Percentiles rank a stretch among this genome's conserved stretches.
Evolutionary conservation across 345 rosid genomes (phyloP).

Genomic region (Geranium rotundifolium): DNA sequence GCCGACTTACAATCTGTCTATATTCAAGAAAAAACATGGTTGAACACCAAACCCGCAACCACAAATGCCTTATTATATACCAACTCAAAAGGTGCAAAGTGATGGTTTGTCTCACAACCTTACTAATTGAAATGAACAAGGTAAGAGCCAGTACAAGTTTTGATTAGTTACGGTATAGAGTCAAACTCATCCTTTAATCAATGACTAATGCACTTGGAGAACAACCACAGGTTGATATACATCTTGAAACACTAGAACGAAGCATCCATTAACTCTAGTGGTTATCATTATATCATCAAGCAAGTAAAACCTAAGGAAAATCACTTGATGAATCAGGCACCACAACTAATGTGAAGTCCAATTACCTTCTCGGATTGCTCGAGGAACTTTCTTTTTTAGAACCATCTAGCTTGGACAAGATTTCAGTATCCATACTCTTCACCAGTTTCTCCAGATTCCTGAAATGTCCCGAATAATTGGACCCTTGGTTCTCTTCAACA

Average conservation of each 20-base stretch:
- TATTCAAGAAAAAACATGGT: background rate
- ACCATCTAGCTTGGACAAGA: slow-evolving; percentile 35
- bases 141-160: background rate
- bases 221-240: too few relatives aligned
- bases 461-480: slow-evolving; percentile 46
- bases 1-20: background rate
- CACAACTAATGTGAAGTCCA: background rate
- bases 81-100: background rate
- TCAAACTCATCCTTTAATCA: too few relatives aligned
- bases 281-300: too few relatives aligned
- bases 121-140: background rate
- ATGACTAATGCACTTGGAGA: too few relatives aligned
- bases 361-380: slow-evolving; percentile 25
- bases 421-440: slow-evolving; percentile 28
- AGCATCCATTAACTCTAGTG: too few relatives aligned
- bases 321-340: too few relatives aligned
- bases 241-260: too few relatives aligned
- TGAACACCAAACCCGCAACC: background rate
- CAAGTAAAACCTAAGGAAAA: too few relatives aligned
- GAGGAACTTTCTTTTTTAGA: slow-evolving; percentile 22
- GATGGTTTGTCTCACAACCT: background rate
- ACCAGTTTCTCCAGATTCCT: slow-evolving; percentile 53
- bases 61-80: background rate
- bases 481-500: slow-evolving; percentile 25
- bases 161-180: background rate